These are phyloP conservation scores for Erythrophleum fordii DNA, from an alignment of 306 rosid genomes.

Conservation along the genomic window DNA sequence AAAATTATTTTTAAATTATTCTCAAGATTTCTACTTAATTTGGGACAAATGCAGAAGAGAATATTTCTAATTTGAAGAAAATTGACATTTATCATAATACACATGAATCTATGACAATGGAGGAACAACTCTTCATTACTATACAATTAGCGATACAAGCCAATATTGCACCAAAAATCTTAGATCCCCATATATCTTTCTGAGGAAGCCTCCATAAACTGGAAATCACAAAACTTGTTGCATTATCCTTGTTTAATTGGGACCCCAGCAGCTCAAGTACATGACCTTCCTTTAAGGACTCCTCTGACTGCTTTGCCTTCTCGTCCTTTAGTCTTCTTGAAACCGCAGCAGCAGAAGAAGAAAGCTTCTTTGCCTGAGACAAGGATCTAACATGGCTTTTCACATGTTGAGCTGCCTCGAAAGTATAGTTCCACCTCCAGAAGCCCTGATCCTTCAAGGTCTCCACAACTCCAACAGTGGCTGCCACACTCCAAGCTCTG, in stretches of 20 bases:
- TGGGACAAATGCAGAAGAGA: too few relatives aligned
- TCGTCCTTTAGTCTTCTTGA: conserved; percentile 44
- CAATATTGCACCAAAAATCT: background rate
- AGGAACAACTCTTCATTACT: background rate
- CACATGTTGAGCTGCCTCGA: conserved; percentile 43
- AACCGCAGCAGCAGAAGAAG: conserved; percentile 43
- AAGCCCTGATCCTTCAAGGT: conserved; percentile 64
- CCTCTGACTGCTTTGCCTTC: conserved; percentile 60
- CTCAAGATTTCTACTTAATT: too few relatives aligned
- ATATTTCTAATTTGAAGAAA: too few relatives aligned
- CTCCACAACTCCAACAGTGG: too few relatives aligned
- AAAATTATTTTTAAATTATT: too few relatives aligned
- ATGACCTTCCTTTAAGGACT: conserved; percentile 69
- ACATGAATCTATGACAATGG: too few relatives aligned
- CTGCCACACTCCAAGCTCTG: conserved; percentile 43
- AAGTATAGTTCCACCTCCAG: conserved; percentile 49
- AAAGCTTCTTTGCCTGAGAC: conserved; percentile 46
- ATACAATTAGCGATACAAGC: conserved; percentile 14
- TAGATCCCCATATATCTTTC: background rate
- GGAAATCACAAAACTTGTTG: background rate
- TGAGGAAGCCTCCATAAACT: conserved; percentile 18
- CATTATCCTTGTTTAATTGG: conserved; percentile 32
- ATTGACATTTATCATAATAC: too few relatives aligned
- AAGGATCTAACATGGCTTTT: conserved; percentile 44
- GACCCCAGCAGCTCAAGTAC: conserved; percentile 71